These are phyloP conservation scores for Pelagophyceae sp. DNA, from an alignment of 352 stramenopile species.

Conservation along the genomic window DNA sequence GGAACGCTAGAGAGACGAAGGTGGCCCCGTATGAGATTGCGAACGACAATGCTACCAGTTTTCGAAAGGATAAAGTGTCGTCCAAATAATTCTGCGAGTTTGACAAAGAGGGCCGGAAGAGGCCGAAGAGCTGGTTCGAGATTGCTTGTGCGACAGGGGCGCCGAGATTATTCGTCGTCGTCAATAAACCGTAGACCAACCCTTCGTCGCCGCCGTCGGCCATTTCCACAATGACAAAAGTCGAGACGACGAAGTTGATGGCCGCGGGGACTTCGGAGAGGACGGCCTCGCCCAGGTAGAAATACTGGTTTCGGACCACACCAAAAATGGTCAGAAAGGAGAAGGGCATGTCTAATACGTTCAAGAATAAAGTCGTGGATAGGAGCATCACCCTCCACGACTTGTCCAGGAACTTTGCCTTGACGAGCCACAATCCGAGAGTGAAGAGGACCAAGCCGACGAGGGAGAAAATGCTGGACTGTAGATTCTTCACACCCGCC, in stretches of 20 bases:
- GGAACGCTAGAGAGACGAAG: not conserved
- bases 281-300: slow-evolving; percentile 48
- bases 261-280: slow-evolving; percentile 43
- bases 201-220: slow-evolving; percentile 49
- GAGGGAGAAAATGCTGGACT: not conserved
- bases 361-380: slow-evolving; percentile 37
- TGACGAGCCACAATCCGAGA: not conserved
- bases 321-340: slow-evolving; percentile 50
- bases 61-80: not conserved
- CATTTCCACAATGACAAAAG: slow-evolving; percentile 49
- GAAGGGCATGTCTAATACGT: slow-evolving; percentile 42
- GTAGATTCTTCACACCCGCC: slow-evolving; percentile 9
- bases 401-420: slow-evolving; percentile 33
- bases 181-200: slow-evolving; percentile 50
- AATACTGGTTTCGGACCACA: slow-evolving; percentile 49
- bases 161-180: slow-evolving; percentile 29
- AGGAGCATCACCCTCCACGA: slow-evolving; percentile 47
- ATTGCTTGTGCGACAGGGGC: not conserved
- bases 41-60: not conserved
- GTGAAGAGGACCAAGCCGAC: slow-evolving; percentile 10
- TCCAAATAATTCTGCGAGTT: not conserved
- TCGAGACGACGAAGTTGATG: slow-evolving; percentile 49
- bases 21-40: not conserved
- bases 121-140: slow-evolving; percentile 7
- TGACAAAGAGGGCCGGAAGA: not conserved